Conservation (phyloP, 2,329 filamentous ascomycete genomes). For the Paracamarosporium sp. region DNA sequence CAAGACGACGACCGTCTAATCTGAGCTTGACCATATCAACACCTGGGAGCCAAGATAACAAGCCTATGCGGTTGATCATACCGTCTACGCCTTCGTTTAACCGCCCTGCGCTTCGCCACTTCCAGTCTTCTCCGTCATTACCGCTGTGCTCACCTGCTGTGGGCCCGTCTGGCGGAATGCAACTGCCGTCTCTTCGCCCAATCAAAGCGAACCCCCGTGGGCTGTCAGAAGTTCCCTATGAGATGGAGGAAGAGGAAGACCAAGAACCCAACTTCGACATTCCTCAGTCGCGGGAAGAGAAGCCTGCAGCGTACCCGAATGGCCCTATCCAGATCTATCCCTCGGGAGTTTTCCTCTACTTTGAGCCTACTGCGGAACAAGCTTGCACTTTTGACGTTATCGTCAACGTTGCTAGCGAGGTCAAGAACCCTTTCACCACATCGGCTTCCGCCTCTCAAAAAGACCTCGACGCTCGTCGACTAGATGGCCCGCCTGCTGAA, state of each 20-base stretch:
- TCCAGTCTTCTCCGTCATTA: slow-evolving; percentile 68
- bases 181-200: slow-evolving; percentile 51
- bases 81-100: slow-evolving; percentile 64
- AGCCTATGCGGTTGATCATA: slow-evolving; percentile 62
- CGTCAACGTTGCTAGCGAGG: slow-evolving; percentile 84
- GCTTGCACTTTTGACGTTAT: slow-evolving; percentile 81
- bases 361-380: slow-evolving; percentile 80
- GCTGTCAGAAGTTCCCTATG: slow-evolving; percentile 67
- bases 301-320: slow-evolving; percentile 81
- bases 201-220: slow-evolving; percentile 42
- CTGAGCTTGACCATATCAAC: slow-evolving; percentile 78
- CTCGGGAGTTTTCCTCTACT: slow-evolving; percentile 77
- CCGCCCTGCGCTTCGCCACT: slow-evolving; percentile 62
- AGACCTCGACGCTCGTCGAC: slow-evolving; percentile 42
- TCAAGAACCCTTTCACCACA: slow-evolving; percentile 73
- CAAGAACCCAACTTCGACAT: slow-evolving; percentile 60
- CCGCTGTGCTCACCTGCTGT: slow-evolving; percentile 61
- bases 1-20: slow-evolving; percentile 73
- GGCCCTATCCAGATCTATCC: slow-evolving; percentile 84
- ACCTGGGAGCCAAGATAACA: slow-evolving; percentile 62
- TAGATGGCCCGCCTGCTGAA: slow-evolving; percentile 44
- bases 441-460: slow-evolving; percentile 35
- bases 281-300: slow-evolving; percentile 68
- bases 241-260: slow-evolving; percentile 74
- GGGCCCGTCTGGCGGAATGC: slow-evolving; percentile 59